Percentiles rank a stretch among this genome's conserved stretches.
Evolutionary conservation across 768 basidiomycete genomes (phyloP).

Genomic region (Steccherinum ochraceum): DNA sequence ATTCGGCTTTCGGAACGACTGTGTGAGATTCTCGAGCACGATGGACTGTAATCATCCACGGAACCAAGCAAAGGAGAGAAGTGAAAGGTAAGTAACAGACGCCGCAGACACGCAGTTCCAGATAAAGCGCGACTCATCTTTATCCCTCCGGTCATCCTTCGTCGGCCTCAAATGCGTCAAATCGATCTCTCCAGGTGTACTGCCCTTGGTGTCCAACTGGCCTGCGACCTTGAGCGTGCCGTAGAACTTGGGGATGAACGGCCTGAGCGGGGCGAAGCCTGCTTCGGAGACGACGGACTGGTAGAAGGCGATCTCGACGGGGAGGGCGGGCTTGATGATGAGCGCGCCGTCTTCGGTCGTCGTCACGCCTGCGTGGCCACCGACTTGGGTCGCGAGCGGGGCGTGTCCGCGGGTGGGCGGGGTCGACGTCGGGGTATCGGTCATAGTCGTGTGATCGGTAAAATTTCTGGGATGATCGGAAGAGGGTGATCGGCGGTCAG

Average conservation of each 20-base stretch:
- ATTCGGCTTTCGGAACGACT: constrained; percentile 73
- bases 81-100: no score
- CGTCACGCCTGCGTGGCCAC: constrained; percentile 73
- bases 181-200: constrained; percentile 17
- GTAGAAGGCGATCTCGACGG: constrained; percentile 69
- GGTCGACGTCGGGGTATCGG: neutral
- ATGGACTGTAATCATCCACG: constrained; percentile 45
- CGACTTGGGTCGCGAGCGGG: constrained; percentile 60
- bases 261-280: constrained; percentile 37
- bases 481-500: constrained; percentile 1
- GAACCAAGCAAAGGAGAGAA: neutral
- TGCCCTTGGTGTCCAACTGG: constrained; percentile 35
- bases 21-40: constrained; percentile 79
- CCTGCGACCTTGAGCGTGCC: constrained; percentile 75
- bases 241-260: constrained; percentile 68
- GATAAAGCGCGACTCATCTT: constrained; percentile 38
- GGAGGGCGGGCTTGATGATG: constrained; percentile 73
- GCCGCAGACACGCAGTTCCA: neutral
- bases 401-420: neutral
- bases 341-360: constrained; percentile 67
- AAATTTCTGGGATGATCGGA: no score
- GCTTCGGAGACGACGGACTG: constrained; percentile 39
- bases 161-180: constrained; percentile 12
- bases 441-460: neutral
- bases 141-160: constrained; percentile 22